Base-by-base conservation (phyloP, 495 filamentous ascomycete species). In the Cetradonia linearis region DNA sequence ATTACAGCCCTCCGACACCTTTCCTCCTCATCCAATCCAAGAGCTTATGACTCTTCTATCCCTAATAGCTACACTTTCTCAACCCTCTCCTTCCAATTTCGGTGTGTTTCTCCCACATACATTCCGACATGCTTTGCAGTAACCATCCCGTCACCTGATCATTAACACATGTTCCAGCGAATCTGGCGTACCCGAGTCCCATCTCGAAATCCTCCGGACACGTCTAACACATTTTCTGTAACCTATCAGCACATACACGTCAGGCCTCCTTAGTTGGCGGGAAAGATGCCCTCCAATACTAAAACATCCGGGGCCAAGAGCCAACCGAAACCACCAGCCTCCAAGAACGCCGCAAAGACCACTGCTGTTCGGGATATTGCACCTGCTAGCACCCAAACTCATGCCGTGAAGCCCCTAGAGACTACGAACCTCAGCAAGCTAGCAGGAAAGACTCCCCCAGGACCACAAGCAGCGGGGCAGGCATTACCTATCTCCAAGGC, bases 261-360 rank as follows among this genome's bases (percentile, higher is more conserved):
- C 14, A 4, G 7, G 25, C 8, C 14, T 10, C 42, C 3, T 18
- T 40, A 59, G 55, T 6, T 44, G 40, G 49, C 44, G 38, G 57
- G 27, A 55, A 58, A 49, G 16, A 67, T 67, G 65, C 65, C 65
- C 18, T 65, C 65, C 8, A 67, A 63, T 58, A 40, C 56, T 55
- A 64, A 65, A 27, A 34, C 58, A 42, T 28, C 52, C 11, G 63
- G 59, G 28, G 48, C 63, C 42, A 67, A 67, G 60, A 59, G 50
- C 6, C 55, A 52, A 61, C 40, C 55, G 49, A 61, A 40, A 40
- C 31, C 44, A 48, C 36, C 56, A 49, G 38, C 40, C 10, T 20
- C 50, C 31, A 58, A 61, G n/a, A 37, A 44, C 44, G 20, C 53
- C 23, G 40, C 38, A n/a, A 55, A 44, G 42, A n/a, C 49, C 14